phyloP scores from a whole-genome alignment of 345 rosid species.

The Excoecaria cochinchinensis region DNA sequence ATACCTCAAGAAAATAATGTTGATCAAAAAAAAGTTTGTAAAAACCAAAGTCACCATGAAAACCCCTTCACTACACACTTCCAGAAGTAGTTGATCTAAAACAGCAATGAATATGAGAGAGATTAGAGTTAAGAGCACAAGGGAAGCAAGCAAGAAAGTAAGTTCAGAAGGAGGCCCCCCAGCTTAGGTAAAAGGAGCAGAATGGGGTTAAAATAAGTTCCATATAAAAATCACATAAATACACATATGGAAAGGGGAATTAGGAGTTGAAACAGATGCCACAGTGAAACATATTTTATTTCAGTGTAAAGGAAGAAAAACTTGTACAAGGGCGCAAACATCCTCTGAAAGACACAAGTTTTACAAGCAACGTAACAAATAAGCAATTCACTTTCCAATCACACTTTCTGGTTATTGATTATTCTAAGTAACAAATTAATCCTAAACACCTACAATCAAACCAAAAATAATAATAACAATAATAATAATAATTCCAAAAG shows the following conservation, averaged over 20 bases:
- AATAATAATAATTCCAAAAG: too few relatives aligned
- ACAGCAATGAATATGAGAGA: background rate
- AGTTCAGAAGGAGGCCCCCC: background rate
- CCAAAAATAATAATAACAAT: background rate
- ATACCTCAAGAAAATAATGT: background rate
- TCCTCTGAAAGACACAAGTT: background rate
- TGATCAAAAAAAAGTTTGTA: background rate
- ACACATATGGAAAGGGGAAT: background rate
- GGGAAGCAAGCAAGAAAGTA: background rate
- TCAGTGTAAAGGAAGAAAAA: background rate
- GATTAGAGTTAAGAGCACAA: background rate
- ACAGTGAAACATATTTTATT: background rate
- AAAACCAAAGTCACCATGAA: background rate
- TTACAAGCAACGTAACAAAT: background rate
- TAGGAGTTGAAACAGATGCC: background rate
- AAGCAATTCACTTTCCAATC: background rate
- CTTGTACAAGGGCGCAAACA: background rate
- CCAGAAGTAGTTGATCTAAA: background rate
- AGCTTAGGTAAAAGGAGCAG: background rate
- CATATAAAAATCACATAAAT: background rate
- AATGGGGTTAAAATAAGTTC: background rate
- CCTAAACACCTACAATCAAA: background rate
- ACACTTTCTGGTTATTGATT: background rate
- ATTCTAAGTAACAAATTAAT: background rate
- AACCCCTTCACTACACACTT: background rate